A percentile compares a stretch with the other conserved stretches of the same genome.
These are phyloP conservation scores for Ustilago vetiveriae DNA, from an alignment of 1,284 basidiomycete genomes.

Conservation along the genomic window DNA sequence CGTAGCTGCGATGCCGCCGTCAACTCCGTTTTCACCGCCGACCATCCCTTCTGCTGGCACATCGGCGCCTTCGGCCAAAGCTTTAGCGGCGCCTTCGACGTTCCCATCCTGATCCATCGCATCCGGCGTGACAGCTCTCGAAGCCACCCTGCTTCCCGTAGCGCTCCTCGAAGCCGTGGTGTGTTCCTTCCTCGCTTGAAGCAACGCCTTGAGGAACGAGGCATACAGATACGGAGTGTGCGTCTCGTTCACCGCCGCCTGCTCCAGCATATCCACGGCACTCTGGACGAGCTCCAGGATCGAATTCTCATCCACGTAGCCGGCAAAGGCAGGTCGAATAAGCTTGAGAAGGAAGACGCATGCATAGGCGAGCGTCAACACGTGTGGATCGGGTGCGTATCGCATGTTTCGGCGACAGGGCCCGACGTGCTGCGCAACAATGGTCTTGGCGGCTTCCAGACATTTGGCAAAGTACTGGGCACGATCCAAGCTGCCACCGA, in stretches of 20 bases:
- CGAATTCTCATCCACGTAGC: slow-evolving; percentile 75
- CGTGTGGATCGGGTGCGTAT: slow-evolving; percentile 89
- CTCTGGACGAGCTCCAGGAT: slow-evolving; percentile 80
- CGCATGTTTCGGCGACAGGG: slow-evolving; percentile 71
- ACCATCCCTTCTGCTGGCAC: background rate
- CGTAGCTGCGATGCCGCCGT: slow-evolving; percentile 3
- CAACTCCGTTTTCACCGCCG: background rate
- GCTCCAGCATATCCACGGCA: slow-evolving; percentile 73
- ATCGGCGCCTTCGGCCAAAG: background rate
- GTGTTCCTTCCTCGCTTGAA: slow-evolving; percentile 57
- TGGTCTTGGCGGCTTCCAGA: slow-evolving; percentile 61
- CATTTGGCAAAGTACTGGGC: slow-evolving; percentile 66
- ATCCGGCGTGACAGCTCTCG: slow-evolving; percentile 38
- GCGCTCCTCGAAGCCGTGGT: slow-evolving; percentile 40
- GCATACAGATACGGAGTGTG: slow-evolving; percentile 63
- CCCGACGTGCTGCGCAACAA: slow-evolving; percentile 50
- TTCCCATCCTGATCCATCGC: slow-evolving; percentile 9
- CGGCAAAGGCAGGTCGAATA: slow-evolving; percentile 80
- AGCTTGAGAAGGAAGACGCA: slow-evolving; percentile 74
- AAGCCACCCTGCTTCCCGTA: slow-evolving; percentile 36
- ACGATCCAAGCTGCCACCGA: slow-evolving; percentile 56
- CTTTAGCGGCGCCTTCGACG: slow-evolving; percentile 1
- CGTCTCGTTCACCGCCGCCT: slow-evolving; percentile 60
- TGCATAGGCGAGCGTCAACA: slow-evolving; percentile 88
- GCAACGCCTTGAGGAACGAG: slow-evolving; percentile 56